Evolutionary conservation across 2,329 filamentous ascomycete species (phyloP).

Genomic region (Thermoascus crustaceus): DNA sequence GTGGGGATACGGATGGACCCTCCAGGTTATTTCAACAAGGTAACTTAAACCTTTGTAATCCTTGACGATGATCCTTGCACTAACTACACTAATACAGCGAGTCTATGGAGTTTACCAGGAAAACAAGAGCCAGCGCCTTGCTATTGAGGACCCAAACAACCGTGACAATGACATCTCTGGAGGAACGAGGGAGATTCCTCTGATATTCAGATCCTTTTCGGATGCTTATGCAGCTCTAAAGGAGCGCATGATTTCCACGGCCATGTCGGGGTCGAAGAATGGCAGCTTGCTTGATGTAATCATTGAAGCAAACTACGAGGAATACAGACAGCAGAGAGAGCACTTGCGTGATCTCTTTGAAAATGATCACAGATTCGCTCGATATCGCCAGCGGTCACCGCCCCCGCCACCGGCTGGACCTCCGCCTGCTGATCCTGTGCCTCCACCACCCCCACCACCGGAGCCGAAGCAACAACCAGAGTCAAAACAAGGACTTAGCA

Average conservation of each 20-base stretch:
- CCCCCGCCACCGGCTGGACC: constrained; percentile 19
- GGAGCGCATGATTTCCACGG: constrained; percentile 44
- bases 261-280: constrained; percentile 13
- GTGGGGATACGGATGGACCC: constrained; percentile 70
- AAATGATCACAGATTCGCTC: constrained; percentile 28
- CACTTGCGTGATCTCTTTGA: constrained; percentile 51
- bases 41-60: constrained; percentile 22
- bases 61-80: neutral
- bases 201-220: constrained; percentile 63
- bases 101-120: constrained; percentile 41
- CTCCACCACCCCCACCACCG: constrained; percentile 7
- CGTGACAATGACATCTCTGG: constrained; percentile 80
- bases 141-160: constrained; percentile 89
- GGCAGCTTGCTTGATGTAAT: constrained; percentile 62
- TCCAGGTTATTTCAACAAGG: constrained; percentile 70
- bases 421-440: constrained; percentile 12
- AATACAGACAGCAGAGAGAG: constrained; percentile 61
- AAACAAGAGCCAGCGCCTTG: constrained; percentile 59
- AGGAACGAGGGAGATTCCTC: constrained; percentile 62
- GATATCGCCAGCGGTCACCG: constrained; percentile 16
- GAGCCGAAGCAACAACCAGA: constrained; percentile 4
- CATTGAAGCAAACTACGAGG: constrained; percentile 69
- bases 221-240: constrained; percentile 53
- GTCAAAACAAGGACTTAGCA: constrained; percentile 16
- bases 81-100: constrained; percentile 7